phyloP scores from a whole-genome alignment of 495 filamentous ascomycete genomes.

The Neurospora sp. region DNA sequence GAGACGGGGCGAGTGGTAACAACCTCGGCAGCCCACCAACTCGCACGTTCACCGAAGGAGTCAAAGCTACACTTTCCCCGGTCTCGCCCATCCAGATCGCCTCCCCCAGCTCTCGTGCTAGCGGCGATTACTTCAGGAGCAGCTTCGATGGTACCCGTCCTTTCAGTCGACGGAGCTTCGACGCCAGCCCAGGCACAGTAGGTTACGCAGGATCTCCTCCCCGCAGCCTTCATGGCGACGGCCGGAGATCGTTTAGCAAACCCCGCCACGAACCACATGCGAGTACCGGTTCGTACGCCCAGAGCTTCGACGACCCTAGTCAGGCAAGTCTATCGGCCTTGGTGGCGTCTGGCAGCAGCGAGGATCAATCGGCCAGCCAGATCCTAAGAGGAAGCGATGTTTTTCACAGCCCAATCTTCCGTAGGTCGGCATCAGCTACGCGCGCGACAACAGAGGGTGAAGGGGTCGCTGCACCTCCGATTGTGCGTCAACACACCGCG shows the following conservation, averaged over 20 bases:
- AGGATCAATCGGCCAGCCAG: slow-evolving; percentile 81
- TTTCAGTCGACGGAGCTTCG: slow-evolving; percentile 41
- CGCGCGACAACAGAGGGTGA: slow-evolving; percentile 7
- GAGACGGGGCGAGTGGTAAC: neutral
- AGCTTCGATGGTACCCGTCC: slow-evolving; percentile 34
- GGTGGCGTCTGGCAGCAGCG: slow-evolving; percentile 58
- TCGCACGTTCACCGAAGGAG: slow-evolving; percentile 47
- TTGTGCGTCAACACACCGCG: slow-evolving; percentile 7
- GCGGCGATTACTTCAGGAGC: slow-evolving; percentile 29
- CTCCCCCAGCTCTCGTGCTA: slow-evolving; percentile 33
- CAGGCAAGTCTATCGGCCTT: slow-evolving; percentile 51
- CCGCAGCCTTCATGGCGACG: slow-evolving; percentile 47
- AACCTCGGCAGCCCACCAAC: slow-evolving; percentile 17
- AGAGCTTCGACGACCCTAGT: slow-evolving; percentile 58
- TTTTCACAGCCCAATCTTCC: slow-evolving; percentile 76
- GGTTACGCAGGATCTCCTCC: slow-evolving; percentile 28
- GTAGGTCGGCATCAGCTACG: slow-evolving; percentile 31
- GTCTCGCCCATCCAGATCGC: slow-evolving; percentile 28
- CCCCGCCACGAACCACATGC: slow-evolving; percentile 44
- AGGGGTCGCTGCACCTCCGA: neutral
- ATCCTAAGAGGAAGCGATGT: slow-evolving; percentile 80
- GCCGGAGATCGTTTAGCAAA: slow-evolving; percentile 37
- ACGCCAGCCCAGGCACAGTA: slow-evolving; percentile 30
- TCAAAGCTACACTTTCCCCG: slow-evolving; percentile 55
- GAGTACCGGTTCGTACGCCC: slow-evolving; percentile 68